Base-by-base conservation (phyloP, 2,329 filamentous ascomycete genomes). In the Aspergillus fumigatiaffinis region DNA sequence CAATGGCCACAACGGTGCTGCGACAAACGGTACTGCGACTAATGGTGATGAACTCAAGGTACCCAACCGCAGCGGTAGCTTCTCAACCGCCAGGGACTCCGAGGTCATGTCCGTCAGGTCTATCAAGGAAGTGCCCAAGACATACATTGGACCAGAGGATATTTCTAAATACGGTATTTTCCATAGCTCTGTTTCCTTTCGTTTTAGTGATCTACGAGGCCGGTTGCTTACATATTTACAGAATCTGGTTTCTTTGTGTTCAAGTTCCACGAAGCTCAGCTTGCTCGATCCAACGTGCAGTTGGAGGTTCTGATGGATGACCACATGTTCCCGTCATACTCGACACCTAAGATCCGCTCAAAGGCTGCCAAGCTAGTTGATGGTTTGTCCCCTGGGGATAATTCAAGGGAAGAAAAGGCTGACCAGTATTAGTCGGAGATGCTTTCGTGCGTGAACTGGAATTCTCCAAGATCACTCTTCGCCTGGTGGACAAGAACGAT, bases 391-490 rank as follows among this genome's bases (percentile, higher is more conserved):
- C 50, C 28, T 17, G 3, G 7, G n/a, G 17, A n/a, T 8, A 7
- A 2, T 35, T 17, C 9, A 7, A 20, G 7, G 28, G 28, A 38
- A 26, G 23, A 26, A 23, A 20, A 50, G 41, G 54, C 61, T 67
- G 60, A 77, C 55, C 17, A 10, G 5, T 42, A 55, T 14, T 61
- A 83, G 80, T 92, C 68, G 92, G 93, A 51, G 94, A 99, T 75
- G 94, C 92, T 54, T 92, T 99, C 76, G 90, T 99, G 59, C 91
- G 94, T 60, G 94, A 99, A 74, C 82, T 99, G n/a, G 95, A 99
- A 63, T 92, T 97, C 66, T 99, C 94, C 3, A 90, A 89, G 63
- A 86, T 99, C 57, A 97, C 92, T 0, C 82, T 99, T 62, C 90
- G 92, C 56, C 82, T 97, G 50, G 87, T 91, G 47, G 89, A 93